Conservation (phyloP, 306 rosid species). For the Vigna hirtella region DNA sequence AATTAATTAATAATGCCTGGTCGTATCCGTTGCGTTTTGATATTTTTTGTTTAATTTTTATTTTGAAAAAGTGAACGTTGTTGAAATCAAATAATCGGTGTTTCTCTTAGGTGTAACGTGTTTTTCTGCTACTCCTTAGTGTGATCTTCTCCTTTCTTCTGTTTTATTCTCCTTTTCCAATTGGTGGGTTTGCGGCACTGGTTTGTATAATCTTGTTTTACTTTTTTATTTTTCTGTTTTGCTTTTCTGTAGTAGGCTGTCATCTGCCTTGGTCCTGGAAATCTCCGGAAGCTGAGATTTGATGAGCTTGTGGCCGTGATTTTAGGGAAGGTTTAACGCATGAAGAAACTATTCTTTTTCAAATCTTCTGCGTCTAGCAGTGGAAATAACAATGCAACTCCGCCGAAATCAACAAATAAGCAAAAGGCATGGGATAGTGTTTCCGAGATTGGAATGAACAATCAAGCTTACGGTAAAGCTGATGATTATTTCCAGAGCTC, state of each 20-base stretch:
- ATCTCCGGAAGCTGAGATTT: constrained; percentile 39
- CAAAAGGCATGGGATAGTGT: constrained; percentile 60
- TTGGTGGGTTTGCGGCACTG: constrained; percentile 4
- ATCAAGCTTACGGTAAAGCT: constrained; percentile 47
- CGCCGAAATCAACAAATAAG: constrained; percentile 60
- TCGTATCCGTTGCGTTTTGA: constrained; percentile 28
- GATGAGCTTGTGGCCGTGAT: constrained; percentile 48
- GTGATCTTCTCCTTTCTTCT: constrained; percentile 1
- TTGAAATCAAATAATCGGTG: constrained; percentile 36
- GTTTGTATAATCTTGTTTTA: constrained; percentile 27
- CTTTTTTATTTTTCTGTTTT: background rate
- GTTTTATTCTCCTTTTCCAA: background rate
- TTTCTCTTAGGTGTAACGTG: constrained; percentile 38
- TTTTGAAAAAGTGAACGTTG: constrained; percentile 37
- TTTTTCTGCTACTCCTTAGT: constrained; percentile 31
- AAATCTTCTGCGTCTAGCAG: constrained; percentile 73
- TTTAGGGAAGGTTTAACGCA: constrained; percentile 45
- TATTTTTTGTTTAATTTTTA: constrained; percentile 29
- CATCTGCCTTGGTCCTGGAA: constrained; percentile 40
- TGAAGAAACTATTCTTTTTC: constrained; percentile 92
- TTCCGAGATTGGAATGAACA: constrained; percentile 55
- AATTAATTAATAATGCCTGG: constrained; percentile 2
- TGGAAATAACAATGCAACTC: constrained; percentile 55
- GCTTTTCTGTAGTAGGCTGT: constrained; percentile 43
- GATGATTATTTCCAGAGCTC: constrained; percentile 59